A percentile compares a stretch with the other conserved stretches of the same genome.
These are phyloP conservation scores for Talaromyces sp. DNA, from an alignment of 2,329 filamentous ascomycete species.

Conservation along the genomic window DNA sequence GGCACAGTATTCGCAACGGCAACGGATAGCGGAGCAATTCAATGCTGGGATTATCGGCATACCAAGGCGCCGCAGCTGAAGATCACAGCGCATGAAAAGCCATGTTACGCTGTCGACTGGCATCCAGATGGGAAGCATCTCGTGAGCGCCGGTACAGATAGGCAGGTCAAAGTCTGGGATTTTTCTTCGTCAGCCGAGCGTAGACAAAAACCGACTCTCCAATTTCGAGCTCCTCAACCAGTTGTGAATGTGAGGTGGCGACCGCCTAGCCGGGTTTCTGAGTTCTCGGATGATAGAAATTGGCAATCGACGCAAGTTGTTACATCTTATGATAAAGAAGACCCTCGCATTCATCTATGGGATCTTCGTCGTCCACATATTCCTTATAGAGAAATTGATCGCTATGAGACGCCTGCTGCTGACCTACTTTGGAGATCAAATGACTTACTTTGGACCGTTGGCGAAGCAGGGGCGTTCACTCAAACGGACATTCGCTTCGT, in stretches of 20 bases:
- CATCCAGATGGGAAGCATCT: constrained; percentile 65
- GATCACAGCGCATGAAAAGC: constrained; percentile 59
- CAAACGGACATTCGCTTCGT: constrained; percentile 62
- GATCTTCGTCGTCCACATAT: constrained; percentile 60
- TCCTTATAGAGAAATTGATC: constrained; percentile 60
- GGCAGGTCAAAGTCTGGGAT: constrained; percentile 63
- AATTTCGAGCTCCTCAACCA: constrained; percentile 60
- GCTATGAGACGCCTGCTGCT: constrained; percentile 53
- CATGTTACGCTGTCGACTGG: constrained; percentile 63
- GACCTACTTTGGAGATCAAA: constrained; percentile 64
- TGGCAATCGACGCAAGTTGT: constrained; percentile 62
- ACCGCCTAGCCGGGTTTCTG: constrained; percentile 55
- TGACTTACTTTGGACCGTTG: constrained; percentile 63
- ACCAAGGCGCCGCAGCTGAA: constrained; percentile 56
- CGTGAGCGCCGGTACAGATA: constrained; percentile 60
- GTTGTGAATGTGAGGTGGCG: constrained; percentile 62
- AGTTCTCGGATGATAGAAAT: constrained; percentile 49
- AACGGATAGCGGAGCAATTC: constrained; percentile 61
- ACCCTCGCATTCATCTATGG: constrained; percentile 62
- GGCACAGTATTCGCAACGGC: constrained; percentile 62
- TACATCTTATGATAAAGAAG: constrained; percentile 60
- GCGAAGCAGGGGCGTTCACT: constrained; percentile 58
- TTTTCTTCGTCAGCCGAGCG: constrained; percentile 55
- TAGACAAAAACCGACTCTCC: constrained; percentile 57
- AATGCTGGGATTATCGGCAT: constrained; percentile 62